A percentile compares a stretch with the other conserved stretches of the same genome.
Conservation (phyloP, 208 protist species). For the Balamuthia mandrillaris region DNA sequence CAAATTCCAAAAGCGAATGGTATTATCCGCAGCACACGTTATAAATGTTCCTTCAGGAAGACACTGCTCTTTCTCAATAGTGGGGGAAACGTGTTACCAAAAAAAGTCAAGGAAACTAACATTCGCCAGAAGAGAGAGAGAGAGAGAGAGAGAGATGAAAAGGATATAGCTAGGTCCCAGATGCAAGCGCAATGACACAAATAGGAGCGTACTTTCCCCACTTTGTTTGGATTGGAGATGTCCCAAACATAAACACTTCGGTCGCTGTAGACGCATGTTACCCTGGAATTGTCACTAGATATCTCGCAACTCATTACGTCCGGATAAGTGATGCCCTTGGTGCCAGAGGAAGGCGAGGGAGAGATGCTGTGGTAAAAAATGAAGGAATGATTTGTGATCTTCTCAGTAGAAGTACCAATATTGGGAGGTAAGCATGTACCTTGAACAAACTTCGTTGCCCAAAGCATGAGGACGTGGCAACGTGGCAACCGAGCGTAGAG, state of each 20-base stretch:
- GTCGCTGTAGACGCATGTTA: conserved; percentile 38
- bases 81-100: conserved; percentile 25
- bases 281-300: neutral
- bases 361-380: too few species aligned
- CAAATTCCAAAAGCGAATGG: conserved; percentile 48
- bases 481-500: conserved; percentile 40
- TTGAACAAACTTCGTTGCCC: neutral
- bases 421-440: too few species aligned
- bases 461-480: conserved; percentile 42
- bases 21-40: conserved; percentile 42
- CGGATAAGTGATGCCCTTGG: too few species aligned
- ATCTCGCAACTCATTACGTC: too few species aligned
- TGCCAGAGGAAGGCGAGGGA: too few species aligned
- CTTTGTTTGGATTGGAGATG: neutral
- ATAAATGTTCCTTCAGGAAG: conserved; percentile 36
- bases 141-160: too few species aligned
- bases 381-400: too few species aligned
- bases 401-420: too few species aligned
- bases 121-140: too few species aligned
- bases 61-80: neutral
- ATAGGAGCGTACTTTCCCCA: conserved; percentile 37
- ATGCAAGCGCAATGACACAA: conserved; percentile 20
- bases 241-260: conserved; percentile 49
- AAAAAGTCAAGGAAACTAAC: too few species aligned
- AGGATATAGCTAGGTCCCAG: too few species aligned